Evolutionary conservation across 2,329 filamentous ascomycete species (phyloP).

Genomic region (Diaporthe ilicicola): DNA sequence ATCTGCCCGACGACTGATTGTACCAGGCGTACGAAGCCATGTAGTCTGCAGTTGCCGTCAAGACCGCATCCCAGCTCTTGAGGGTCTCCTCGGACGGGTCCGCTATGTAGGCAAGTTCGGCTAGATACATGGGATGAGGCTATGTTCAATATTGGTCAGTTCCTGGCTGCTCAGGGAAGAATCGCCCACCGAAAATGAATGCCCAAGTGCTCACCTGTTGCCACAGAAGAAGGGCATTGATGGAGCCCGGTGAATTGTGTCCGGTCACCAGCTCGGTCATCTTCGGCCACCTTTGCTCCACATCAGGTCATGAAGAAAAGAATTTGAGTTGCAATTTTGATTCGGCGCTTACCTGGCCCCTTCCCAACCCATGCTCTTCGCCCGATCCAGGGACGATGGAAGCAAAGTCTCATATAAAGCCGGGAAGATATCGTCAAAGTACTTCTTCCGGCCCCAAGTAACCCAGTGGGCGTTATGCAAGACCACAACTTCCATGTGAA

Average conservation of each 20-base stretch:
- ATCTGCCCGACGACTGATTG: constrained; percentile 40
- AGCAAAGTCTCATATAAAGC: constrained; percentile 41
- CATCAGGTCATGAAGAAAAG: not conserved
- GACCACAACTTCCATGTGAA: constrained; percentile 50
- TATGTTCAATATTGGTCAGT: constrained; percentile 38
- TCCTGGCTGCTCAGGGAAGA: not conserved
- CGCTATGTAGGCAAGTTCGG: constrained; percentile 48
- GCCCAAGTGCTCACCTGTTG: constrained; percentile 43
- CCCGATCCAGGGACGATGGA: not conserved
- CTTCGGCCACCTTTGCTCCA: not conserved
- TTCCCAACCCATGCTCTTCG: constrained; percentile 5
- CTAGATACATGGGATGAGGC: constrained; percentile 58
- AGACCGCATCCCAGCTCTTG: constrained; percentile 39
- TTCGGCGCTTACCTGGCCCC: not conserved
- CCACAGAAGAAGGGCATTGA: constrained; percentile 61
- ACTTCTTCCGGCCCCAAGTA: constrained; percentile 45
- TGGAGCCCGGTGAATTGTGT: constrained; percentile 56
- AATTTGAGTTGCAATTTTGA: not conserved
- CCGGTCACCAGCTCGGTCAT: constrained; percentile 55
- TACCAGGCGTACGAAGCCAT: constrained; percentile 45
- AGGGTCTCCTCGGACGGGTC: constrained; percentile 39
- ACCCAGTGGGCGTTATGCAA: constrained; percentile 49
- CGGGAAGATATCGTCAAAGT: constrained; percentile 45
- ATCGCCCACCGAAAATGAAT: not conserved
- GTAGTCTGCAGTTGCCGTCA: constrained; percentile 42